These are phyloP conservation scores for Plasmodium chabaudi DNA, from an alignment of 169 alveolate species.

Conservation along the genomic window DNA sequence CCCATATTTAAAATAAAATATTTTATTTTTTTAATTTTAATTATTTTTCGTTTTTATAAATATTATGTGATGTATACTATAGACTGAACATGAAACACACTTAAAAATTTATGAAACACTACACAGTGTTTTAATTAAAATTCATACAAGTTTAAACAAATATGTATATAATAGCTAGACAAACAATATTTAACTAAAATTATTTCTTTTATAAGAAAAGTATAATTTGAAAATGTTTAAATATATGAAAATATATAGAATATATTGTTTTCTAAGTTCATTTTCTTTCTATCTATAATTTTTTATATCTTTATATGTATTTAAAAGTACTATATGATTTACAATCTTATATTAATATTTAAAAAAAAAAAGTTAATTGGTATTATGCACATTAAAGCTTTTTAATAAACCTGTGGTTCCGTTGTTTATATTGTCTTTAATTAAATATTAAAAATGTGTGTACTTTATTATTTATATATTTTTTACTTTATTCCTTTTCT, in stretches of 20 bases:
- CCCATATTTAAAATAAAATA: constrained; percentile 36
- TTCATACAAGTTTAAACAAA: neutral
- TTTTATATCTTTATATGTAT: too few species aligned
- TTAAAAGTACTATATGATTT: too few species aligned
- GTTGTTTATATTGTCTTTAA: neutral
- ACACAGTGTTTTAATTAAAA: neutral
- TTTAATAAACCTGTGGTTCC: neutral
- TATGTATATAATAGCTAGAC: neutral
- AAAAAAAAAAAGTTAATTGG: neutral
- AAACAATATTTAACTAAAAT: neutral
- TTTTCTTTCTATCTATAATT: too few species aligned
- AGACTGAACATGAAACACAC: neutral
- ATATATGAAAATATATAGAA: too few species aligned
- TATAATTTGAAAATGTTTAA: neutral
- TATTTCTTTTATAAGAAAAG: constrained; percentile 1
- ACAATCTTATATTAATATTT: too few species aligned
- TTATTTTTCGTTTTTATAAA: neutral
- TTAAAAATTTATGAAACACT: neutral
- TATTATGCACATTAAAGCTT: neutral
- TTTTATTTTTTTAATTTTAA: neutral
- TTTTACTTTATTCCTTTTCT: neutral
- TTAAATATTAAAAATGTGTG: neutral
- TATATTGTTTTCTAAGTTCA: too few species aligned
- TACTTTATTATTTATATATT: neutral
- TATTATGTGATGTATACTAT: neutral